These are phyloP conservation scores for Vitis labrusca DNA, from an alignment of 164 flowering plant species.

Conservation along the genomic window DNA sequence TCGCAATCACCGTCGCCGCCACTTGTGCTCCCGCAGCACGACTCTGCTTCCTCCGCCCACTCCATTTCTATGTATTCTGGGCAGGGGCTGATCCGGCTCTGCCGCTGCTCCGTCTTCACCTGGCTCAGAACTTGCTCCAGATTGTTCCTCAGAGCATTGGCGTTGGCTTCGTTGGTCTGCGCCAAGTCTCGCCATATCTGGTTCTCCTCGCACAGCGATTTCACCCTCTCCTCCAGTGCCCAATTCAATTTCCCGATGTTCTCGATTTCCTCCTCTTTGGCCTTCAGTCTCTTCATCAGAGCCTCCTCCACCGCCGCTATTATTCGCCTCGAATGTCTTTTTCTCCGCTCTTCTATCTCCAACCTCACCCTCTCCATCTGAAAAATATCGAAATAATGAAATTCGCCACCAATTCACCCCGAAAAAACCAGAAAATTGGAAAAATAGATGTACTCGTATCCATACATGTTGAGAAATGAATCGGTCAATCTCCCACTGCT, in stretches of 20 bases:
- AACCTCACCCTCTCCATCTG: constrained; percentile 65
- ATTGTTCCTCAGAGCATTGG: not conserved
- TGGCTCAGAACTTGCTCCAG: not conserved
- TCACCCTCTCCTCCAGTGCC: not conserved
- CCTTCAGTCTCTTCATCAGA: constrained; percentile 45
- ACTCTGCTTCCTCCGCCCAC: constrained; percentile 3
- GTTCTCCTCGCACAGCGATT: not conserved
- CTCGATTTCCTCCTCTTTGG: constrained; percentile 53
- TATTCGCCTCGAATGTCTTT: constrained; percentile 41
- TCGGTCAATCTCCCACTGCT: constrained; percentile 63
- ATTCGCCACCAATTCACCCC: not conserved
- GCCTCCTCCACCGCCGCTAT: constrained; percentile 44
- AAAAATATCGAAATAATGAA: not conserved
- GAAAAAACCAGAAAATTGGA: not conserved
- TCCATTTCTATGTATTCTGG: not conserved
- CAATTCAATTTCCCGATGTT: not conserved
- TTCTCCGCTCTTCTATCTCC: constrained; percentile 52
- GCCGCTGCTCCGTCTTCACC: not conserved
- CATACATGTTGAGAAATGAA: constrained; percentile 68
- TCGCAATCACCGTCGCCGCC: not conserved
- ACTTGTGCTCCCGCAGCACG: constrained; percentile 1
- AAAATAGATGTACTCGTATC: not conserved
- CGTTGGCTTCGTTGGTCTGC: constrained; percentile 5
- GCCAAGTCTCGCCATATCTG: constrained; percentile 2
- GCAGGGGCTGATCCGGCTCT: no score